A percentile compares a stretch with the other conserved stretches of the same genome.
Conservation (phyloP, 768 basidiomycete species). For the Xanthoconium purpureum region DNA sequence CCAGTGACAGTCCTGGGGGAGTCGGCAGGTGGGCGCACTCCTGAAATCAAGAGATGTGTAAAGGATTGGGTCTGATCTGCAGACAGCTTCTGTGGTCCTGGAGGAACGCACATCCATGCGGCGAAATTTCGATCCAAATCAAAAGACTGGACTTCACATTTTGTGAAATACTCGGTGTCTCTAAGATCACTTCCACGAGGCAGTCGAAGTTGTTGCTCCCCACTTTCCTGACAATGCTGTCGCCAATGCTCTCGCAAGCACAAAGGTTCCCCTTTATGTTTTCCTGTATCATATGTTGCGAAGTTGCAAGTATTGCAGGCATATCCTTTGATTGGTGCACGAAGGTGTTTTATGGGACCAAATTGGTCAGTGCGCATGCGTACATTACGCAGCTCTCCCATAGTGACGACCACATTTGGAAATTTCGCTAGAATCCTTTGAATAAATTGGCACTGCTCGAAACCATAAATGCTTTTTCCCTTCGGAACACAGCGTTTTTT, state of each 20-base stretch:
- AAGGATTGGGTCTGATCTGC: neutral
- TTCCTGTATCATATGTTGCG: neutral
- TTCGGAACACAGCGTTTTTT: neutral
- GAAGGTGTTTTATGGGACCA: neutral
- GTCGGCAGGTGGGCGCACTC: no score
- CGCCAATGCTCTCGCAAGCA: neutral
- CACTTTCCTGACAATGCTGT: neutral
- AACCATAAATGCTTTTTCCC: neutral
- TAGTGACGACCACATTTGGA: neutral
- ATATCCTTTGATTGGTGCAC: neutral
- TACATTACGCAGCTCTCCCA: neutral
- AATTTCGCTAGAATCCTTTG: neutral
- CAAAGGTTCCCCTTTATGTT: neutral
- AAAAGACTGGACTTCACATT: neutral
- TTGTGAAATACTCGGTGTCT: neutral
- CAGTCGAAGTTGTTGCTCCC: neutral
- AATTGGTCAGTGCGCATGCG: neutral
- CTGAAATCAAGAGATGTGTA: no score
- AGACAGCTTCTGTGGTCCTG: no score
- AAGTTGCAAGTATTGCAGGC: neutral
- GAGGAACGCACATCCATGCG: neutral
- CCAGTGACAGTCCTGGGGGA: no score
- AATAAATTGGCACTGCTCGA: neutral
- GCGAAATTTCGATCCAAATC: neutral
- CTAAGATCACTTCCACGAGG: neutral